phyloP scores from a whole-genome alignment of 805 yeast genomes.

The Saccharomycopsis oosterbeekiorum region DNA sequence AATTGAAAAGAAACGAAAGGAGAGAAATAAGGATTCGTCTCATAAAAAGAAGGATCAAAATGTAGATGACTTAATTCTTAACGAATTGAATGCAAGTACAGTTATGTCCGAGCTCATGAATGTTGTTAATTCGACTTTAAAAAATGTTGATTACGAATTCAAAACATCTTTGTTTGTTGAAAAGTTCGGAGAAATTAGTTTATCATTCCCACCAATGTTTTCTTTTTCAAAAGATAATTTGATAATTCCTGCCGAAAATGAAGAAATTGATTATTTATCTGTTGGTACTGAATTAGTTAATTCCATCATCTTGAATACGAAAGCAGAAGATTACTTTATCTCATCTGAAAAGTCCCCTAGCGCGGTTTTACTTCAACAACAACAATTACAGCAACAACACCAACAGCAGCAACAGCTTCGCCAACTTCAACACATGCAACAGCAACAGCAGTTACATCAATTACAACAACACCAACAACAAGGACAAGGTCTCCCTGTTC shows the following conservation, averaged over 20 bases:
- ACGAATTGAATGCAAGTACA: slow-evolving; percentile 35
- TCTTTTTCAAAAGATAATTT: slow-evolving; percentile 31
- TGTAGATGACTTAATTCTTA: slow-evolving; percentile 41
- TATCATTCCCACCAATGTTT: slow-evolving; percentile 36
- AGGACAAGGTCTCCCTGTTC: background rate
- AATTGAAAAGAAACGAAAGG: slow-evolving; percentile 24
- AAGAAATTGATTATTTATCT: slow-evolving; percentile 3
- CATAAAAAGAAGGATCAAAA: slow-evolving; percentile 27
- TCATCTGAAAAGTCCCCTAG: slow-evolving; percentile 24
- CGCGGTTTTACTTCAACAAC: slow-evolving; percentile 19
- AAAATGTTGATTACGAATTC: slow-evolving; percentile 31
- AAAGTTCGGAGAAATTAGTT: slow-evolving; percentile 19
- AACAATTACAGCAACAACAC: slow-evolving; percentile 30
- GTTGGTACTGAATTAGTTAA: slow-evolving; percentile 27
- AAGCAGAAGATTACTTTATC: slow-evolving; percentile 17
- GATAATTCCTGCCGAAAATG: slow-evolving; percentile 2
- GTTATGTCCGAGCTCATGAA: slow-evolving; percentile 41
- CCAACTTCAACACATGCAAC: slow-evolving; percentile 28
- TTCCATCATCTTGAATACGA: slow-evolving; percentile 28
- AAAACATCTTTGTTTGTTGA: slow-evolving; percentile 26
- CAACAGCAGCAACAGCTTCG: slow-evolving; percentile 18
- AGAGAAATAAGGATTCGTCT: slow-evolving; percentile 24
- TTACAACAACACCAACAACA: slow-evolving; percentile 5
- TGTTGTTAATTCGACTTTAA: slow-evolving; percentile 28
- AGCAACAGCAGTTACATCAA: slow-evolving; percentile 24